A percentile compares a stretch with the other conserved stretches of the same genome.
These are phyloP conservation scores for Penicillium taxi DNA, from an alignment of 495 filamentous ascomycete genomes.

Conservation along the genomic window DNA sequence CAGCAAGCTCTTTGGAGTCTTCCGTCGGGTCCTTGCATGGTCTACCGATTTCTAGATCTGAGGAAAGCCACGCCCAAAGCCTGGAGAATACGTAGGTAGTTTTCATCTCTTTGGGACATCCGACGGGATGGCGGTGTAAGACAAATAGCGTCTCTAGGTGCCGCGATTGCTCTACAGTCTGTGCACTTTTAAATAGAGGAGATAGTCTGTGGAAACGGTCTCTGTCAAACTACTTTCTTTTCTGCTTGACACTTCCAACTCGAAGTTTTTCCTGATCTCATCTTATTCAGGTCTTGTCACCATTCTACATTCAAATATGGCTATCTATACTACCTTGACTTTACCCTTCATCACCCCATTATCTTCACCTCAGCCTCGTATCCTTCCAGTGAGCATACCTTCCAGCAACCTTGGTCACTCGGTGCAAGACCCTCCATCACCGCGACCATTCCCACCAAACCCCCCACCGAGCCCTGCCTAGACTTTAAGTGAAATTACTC, in stretches of 20 bases:
- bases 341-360: background rate
- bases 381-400: constrained; percentile 5
- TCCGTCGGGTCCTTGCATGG: constrained; percentile 37
- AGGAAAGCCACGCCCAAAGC: constrained; percentile 14
- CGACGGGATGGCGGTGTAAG: constrained; percentile 34
- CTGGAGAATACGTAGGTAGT: constrained; percentile 11
- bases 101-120: constrained; percentile 21
- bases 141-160: constrained; percentile 12
- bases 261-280: background rate
- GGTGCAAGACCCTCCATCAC: constrained; percentile 33
- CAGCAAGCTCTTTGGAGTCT: constrained; percentile 23
- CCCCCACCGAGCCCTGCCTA: constrained; percentile 39
- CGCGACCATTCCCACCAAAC: constrained; percentile 35
- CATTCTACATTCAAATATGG: background rate
- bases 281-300: background rate
- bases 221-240: background rate
- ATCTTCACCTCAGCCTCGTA: background rate
- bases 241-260: background rate
- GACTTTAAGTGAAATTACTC: constrained; percentile 1
- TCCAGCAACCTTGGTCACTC: constrained; percentile 18
- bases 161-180: constrained; percentile 7
- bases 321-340: background rate
- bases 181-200: constrained; percentile 16
- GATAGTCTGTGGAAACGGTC: background rate
- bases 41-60: constrained; percentile 13